These are phyloP conservation scores for Lecanicillium sp. DNA, from an alignment of 2,329 filamentous ascomycete genomes.

Conservation along the genomic window DNA sequence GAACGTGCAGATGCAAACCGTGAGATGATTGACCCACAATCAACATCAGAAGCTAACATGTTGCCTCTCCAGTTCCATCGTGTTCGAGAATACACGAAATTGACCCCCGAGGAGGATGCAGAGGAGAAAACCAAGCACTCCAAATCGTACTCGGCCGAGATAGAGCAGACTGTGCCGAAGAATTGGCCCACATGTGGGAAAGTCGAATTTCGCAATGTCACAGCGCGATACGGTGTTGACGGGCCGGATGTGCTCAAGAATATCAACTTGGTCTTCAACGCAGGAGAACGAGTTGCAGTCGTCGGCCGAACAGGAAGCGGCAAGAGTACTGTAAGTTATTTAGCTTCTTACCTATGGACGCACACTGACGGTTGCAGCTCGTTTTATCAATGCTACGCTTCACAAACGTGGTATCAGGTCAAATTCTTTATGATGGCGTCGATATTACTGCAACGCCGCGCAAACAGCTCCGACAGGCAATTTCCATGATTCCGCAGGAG, in stretches of 20 bases:
- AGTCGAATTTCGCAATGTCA: slow-evolving; percentile 46
- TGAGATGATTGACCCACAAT: slow-evolving; percentile 29
- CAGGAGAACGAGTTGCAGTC: slow-evolving; percentile 70
- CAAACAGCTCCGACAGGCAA: slow-evolving; percentile 43
- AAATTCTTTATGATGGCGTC: slow-evolving; percentile 49
- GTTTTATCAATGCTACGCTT: slow-evolving; percentile 52
- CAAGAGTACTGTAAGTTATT: slow-evolving; percentile 63
- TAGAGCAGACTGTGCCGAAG: slow-evolving; percentile 31
- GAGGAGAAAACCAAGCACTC: slow-evolving; percentile 31
- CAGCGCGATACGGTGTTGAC: slow-evolving; percentile 41
- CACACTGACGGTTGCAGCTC: slow-evolving; percentile 25
- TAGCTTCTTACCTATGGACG: no score
- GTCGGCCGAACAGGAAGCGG: slow-evolving; percentile 78
- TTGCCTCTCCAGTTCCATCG: slow-evolving; percentile 36
- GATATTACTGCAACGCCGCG: slow-evolving; percentile 47
- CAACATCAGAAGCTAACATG: slow-evolving; percentile 11
- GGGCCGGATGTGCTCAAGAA: slow-evolving; percentile 44
- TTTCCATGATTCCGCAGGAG: slow-evolving; percentile 55
- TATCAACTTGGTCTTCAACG: slow-evolving; percentile 46
- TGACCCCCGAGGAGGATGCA: slow-evolving; percentile 38
- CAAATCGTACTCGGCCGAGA: slow-evolving; percentile 32
- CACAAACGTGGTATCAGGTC: slow-evolving; percentile 44
- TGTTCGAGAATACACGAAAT: slow-evolving; percentile 41
- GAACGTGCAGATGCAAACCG: slow-evolving; percentile 46
- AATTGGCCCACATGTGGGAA: slow-evolving; percentile 41